A percentile compares a stretch with the other conserved stretches of the same genome.
phyloP scores from a whole-genome alignment of 345 rosid genomes.

The Linum usitatissimum region DNA sequence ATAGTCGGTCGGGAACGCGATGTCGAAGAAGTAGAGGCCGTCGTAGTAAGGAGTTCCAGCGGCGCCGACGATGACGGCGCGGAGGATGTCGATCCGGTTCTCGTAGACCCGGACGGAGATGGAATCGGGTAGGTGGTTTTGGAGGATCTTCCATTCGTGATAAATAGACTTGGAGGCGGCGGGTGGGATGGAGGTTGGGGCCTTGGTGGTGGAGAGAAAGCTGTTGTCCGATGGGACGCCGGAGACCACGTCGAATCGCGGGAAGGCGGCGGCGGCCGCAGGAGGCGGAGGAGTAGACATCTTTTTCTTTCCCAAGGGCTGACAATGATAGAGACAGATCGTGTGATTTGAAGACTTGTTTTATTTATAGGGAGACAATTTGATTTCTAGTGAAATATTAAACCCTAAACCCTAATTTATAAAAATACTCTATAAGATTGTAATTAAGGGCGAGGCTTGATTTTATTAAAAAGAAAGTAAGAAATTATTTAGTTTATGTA shows the following conservation, averaged over 20 bases:
- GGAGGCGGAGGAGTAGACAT: too few species aligned
- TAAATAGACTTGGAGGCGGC: conserved; percentile 31
- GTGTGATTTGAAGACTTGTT: too few species aligned
- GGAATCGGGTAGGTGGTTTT: conserved; percentile 35
- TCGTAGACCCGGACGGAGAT: conserved; percentile 54
- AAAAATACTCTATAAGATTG: too few species aligned
- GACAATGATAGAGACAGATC: too few species aligned
- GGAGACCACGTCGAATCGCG: conserved; percentile 30
- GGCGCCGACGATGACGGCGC: conserved; percentile 42
- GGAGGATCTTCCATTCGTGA: conserved; percentile 45
- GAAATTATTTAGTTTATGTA: too few species aligned
- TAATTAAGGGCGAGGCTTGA: too few species aligned
- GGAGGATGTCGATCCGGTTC: conserved; percentile 33
- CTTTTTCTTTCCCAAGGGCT: too few species aligned
- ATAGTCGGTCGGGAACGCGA: conserved; percentile 41
- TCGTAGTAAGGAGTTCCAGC: conserved; percentile 57
- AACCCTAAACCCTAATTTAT: too few species aligned
- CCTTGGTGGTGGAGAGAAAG: conserved; percentile 4
- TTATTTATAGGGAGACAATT: too few species aligned
- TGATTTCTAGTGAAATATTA: too few species aligned
- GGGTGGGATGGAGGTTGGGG: conserved; percentile 6
- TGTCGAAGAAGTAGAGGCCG: conserved; percentile 57
- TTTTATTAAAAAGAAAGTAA: too few species aligned
- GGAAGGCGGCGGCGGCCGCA: conserved; percentile 12
- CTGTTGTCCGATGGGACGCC: conserved; percentile 31